These are phyloP conservation scores for Dorcoceras hygrometricum DNA, from an alignment of 257 asterid species.

Conservation along the genomic window DNA sequence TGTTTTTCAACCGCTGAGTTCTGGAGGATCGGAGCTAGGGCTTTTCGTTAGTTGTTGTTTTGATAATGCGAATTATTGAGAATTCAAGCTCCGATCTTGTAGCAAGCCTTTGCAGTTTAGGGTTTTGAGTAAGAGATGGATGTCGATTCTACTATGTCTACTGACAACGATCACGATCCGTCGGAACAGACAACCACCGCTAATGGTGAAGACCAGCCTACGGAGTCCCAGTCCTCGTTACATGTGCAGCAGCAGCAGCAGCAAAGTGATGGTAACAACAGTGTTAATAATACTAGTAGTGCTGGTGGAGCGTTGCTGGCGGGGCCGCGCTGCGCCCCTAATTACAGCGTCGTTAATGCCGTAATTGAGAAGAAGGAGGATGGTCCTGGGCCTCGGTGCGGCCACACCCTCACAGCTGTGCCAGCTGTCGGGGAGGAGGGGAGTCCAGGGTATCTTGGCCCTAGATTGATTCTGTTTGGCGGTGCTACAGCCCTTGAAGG, in stretches of 20 bases:
- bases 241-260: slow-evolving; percentile 19
- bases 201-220: slow-evolving; percentile 34
- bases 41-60: slow-evolving; percentile 30
- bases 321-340: slow-evolving; percentile 94
- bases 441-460: slow-evolving; percentile 75
- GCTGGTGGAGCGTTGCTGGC: slow-evolving; percentile 45
- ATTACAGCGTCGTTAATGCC: slow-evolving; percentile 72
- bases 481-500: slow-evolving; percentile 99
- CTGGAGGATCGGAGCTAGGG: slow-evolving; percentile 43
- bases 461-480: slow-evolving; percentile 83
- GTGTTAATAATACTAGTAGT: slow-evolving; percentile 30
- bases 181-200: slow-evolving; percentile 47
- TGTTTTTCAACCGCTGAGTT: slow-evolving; percentile 13
- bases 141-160: slow-evolving; percentile 70
- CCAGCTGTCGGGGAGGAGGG: slow-evolving; percentile 99
- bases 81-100: slow-evolving; percentile 55
- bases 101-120: slow-evolving; percentile 37
- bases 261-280: slow-evolving; percentile 28
- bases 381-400: slow-evolving; percentile 98
- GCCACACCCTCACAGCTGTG: slow-evolving; percentile 95
- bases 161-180: slow-evolving; percentile 78
- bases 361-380: slow-evolving; percentile 84
- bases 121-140: slow-evolving; percentile 66
- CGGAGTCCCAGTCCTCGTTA: slow-evolving; percentile 30
- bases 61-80: slow-evolving; percentile 49